Percentiles rank a stretch among this genome's conserved stretches.
phyloP scores from a whole-genome alignment of 352 stramenopile genomes.

The Phytophthora chlamydospora region DNA sequence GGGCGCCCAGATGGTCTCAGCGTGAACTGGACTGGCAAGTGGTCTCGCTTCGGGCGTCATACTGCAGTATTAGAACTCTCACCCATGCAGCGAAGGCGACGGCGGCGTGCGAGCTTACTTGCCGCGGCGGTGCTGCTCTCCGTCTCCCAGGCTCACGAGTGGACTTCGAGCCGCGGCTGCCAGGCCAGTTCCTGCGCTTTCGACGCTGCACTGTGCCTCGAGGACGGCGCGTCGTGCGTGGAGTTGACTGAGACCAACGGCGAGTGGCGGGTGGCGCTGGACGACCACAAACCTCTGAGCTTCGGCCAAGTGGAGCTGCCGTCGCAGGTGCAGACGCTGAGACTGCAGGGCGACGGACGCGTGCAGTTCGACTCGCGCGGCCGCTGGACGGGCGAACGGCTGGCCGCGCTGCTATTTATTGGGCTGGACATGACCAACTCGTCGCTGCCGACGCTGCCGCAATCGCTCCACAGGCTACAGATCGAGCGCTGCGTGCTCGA shows the following conservation, averaged over 20 bases:
- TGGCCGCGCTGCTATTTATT: slow-evolving; percentile 38
- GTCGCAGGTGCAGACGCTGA: slow-evolving; percentile 15
- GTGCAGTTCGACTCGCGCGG: slow-evolving; percentile 24
- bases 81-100: slow-evolving; percentile 27
- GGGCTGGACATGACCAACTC: slow-evolving; percentile 37
- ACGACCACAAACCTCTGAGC: slow-evolving; percentile 1
- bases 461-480: slow-evolving; percentile 25
- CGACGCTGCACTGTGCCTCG: slow-evolving; percentile 8
- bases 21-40: background rate
- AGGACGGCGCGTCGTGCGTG: slow-evolving; percentile 14
- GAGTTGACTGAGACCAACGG: background rate
- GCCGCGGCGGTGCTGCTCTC: slow-evolving; percentile 19
- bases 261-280: slow-evolving; percentile 27
- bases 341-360: slow-evolving; percentile 20
- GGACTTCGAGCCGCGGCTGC: slow-evolving; percentile 8
- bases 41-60: no score
- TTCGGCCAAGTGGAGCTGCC: slow-evolving; percentile 13
- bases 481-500: slow-evolving; percentile 35
- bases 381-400: slow-evolving; percentile 19
- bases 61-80: no score
- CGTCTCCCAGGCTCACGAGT: slow-evolving; percentile 1
- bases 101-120: slow-evolving; percentile 12
- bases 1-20: background rate
- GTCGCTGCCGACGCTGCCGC: slow-evolving; percentile 28
- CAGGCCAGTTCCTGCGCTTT: slow-evolving; percentile 5